Evolutionary conservation across 2,329 filamentous ascomycete genomes (phyloP).

Genomic region (Botrytis fragariae): DNA sequence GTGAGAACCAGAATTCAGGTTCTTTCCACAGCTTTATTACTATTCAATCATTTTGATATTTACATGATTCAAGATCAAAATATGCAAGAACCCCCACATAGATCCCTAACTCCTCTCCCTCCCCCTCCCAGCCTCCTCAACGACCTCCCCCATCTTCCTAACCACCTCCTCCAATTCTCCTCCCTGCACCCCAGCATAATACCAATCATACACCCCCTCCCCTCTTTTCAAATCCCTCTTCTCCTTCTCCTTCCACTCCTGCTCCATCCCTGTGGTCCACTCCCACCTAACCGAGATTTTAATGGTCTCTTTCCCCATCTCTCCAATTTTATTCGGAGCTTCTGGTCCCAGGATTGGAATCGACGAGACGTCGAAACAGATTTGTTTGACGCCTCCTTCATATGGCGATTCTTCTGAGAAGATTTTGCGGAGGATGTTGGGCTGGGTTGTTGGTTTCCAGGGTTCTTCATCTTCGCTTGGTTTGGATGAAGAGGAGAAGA

Average conservation of each 20-base stretch:
- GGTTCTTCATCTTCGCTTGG: background rate
- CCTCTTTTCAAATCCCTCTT: constrained; percentile 19
- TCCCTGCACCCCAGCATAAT: constrained; percentile 22
- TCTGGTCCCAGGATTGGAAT: background rate
- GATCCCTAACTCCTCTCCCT: background rate
- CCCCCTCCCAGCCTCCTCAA: constrained; percentile 28
- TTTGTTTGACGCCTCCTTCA: constrained; percentile 12
- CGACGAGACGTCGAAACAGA: constrained; percentile 8
- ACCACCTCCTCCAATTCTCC: constrained; percentile 27
- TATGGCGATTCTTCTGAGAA: background rate
- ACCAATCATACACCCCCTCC: constrained; percentile 33
- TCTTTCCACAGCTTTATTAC: background rate
- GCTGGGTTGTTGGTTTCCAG: constrained; percentile 10
- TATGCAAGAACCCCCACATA: background rate
- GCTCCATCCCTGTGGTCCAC: constrained; percentile 17
- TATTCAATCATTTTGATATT: no score
- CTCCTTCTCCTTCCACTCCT: constrained; percentile 19
- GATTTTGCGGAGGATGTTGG: constrained; percentile 3
- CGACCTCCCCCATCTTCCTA: constrained; percentile 29
- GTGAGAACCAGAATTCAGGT: accelerated
- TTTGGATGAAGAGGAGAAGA: background rate
- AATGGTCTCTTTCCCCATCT: constrained; percentile 4
- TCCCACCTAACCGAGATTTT: constrained; percentile 4
- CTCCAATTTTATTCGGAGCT: background rate
- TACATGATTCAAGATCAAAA: background rate